Percentiles rank a stretch among this genome's conserved stretches.
These are phyloP conservation scores for Fusarium denticulatum DNA, from an alignment of 2,329 filamentous ascomycete genomes.

Conservation along the genomic window DNA sequence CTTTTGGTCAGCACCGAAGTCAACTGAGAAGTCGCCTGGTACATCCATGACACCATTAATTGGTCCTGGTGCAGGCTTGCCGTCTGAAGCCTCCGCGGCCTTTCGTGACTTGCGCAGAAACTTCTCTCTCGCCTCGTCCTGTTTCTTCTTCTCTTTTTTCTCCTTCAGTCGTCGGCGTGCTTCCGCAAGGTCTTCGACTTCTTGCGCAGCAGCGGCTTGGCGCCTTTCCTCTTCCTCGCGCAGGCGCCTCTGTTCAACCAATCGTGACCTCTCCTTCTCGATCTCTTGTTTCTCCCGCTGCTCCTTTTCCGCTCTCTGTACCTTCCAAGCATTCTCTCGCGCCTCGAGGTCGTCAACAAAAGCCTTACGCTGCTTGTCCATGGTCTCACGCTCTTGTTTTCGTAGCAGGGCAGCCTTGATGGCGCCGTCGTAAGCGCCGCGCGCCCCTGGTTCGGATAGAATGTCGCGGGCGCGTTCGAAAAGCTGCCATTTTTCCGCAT, in stretches of 20 bases:
- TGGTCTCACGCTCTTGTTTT: slow-evolving; percentile 74
- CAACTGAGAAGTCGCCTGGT: slow-evolving; percentile 49
- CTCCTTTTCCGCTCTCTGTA: slow-evolving; percentile 62
- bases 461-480: slow-evolving; percentile 89
- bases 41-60: slow-evolving; percentile 49
- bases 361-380: slow-evolving; percentile 76
- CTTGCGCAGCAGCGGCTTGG: slow-evolving; percentile 51
- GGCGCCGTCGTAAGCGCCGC: slow-evolving; percentile 80
- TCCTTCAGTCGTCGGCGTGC: slow-evolving; percentile 51
- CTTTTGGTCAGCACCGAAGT: slow-evolving; percentile 45
- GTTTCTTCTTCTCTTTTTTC: slow-evolving; percentile 53
- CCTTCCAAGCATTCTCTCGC: slow-evolving; percentile 74
- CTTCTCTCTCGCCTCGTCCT: slow-evolving; percentile 43
- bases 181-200: slow-evolving; percentile 52
- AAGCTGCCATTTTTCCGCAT: slow-evolving; percentile 84
- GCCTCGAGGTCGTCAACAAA: slow-evolving; percentile 90
- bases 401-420: slow-evolving; percentile 76
- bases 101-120: slow-evolving; percentile 50
- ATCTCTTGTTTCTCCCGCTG: slow-evolving; percentile 48
- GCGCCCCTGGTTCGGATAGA: slow-evolving; percentile 75
- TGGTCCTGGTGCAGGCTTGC: slow-evolving; percentile 40
- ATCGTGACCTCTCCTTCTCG: slow-evolving; percentile 50
- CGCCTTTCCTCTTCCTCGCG: slow-evolving; percentile 51
- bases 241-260: slow-evolving; percentile 51
- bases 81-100: slow-evolving; percentile 43